A percentile compares a stretch with the other conserved stretches of the same genome.
Conservation (phyloP, 805 yeast species). For the Saccharomycopsis vini region DNA sequence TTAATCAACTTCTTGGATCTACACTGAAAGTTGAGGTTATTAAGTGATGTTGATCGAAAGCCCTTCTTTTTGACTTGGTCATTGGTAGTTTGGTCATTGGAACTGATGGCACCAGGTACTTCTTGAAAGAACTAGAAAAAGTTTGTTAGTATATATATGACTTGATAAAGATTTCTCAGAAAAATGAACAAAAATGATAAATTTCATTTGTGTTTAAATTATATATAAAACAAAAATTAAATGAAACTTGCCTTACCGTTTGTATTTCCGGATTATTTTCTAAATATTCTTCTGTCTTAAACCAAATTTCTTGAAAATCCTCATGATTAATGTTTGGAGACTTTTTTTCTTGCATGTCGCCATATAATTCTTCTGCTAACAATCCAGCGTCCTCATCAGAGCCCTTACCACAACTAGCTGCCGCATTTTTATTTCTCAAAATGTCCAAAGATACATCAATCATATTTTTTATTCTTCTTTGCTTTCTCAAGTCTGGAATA, state of each 20-base stretch:
- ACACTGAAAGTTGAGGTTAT: constrained; percentile 50
- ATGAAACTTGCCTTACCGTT: constrained; percentile 67
- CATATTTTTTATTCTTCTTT: constrained; percentile 57
- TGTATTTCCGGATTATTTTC: constrained; percentile 54
- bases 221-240: constrained; percentile 1
- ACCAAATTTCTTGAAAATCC: constrained; percentile 74
- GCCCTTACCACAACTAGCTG: constrained; percentile 46
- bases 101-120: constrained; percentile 11
- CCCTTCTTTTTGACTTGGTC: constrained; percentile 31
- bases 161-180: too few species aligned
- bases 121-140: constrained; percentile 9
- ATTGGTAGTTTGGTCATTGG: constrained; percentile 17
- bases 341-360: constrained; percentile 35
- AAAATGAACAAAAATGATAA: too few species aligned
- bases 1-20: constrained; percentile 44
- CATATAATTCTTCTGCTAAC: constrained; percentile 39
- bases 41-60: constrained; percentile 67
- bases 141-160: constrained; percentile 1
- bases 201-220: neutral
- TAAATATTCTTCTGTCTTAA: constrained; percentile 49
- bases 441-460: constrained; percentile 57
- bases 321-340: constrained; percentile 38
- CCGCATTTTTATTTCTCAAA: constrained; percentile 61
- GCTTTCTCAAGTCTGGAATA: constrained; percentile 63
- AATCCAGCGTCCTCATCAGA: constrained; percentile 46